phyloP scores from a whole-genome alignment of 352 stramenopile species.

The Aphanomyces euteiches region DNA sequence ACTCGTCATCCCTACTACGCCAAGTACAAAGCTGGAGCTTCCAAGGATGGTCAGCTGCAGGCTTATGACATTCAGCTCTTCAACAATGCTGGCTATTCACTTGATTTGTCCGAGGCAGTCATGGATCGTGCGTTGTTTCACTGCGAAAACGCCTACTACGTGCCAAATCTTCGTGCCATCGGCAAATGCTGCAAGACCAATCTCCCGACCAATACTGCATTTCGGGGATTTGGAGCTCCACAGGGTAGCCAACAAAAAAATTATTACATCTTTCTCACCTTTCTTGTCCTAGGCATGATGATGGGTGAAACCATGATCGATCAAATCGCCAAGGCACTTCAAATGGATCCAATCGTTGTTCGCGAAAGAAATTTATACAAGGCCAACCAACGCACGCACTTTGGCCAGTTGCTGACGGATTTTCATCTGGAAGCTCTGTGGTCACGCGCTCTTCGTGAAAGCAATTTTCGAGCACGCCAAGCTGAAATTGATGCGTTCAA shows the following conservation, averaged over 20 bases:
- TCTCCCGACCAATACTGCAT: constrained; percentile 93
- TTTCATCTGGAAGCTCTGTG: constrained; percentile 90
- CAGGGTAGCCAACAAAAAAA: constrained; percentile 59
- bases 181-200: constrained; percentile 93
- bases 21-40: constrained; percentile 91
- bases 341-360: constrained; percentile 65
- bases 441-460: constrained; percentile 60
- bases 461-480: constrained; percentile 66
- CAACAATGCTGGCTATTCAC: constrained; percentile 92
- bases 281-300: constrained; percentile 44
- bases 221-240: constrained; percentile 93
- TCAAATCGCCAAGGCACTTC: constrained; percentile 86
- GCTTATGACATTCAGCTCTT: constrained; percentile 91
- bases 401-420: constrained; percentile 87
- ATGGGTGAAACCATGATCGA: constrained; percentile 94
- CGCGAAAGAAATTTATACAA: constrained; percentile 91
- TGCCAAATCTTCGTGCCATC: constrained; percentile 83
- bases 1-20: constrained; percentile 91
- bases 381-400: constrained; percentile 87
- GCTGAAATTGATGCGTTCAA: constrained; percentile 86
- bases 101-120: constrained; percentile 92
- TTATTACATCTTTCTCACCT: neutral
- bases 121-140: constrained; percentile 96
- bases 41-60: constrained; percentile 76
- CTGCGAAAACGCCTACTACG: constrained; percentile 93